phyloP scores from a whole-genome alignment of 139 green algal species.

The Coelastrella sp. region DNA sequence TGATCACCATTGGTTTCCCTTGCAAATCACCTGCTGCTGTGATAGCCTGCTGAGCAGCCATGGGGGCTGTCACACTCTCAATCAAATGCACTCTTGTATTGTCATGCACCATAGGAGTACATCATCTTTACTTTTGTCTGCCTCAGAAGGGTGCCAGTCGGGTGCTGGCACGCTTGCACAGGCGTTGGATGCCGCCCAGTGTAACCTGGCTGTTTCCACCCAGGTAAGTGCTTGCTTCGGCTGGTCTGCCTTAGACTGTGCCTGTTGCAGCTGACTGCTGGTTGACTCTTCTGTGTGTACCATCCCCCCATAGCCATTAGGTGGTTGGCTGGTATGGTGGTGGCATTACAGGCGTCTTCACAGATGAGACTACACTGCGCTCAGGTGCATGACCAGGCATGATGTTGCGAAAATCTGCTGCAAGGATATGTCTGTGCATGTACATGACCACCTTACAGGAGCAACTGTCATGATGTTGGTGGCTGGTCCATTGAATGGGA shows the following conservation, averaged over 20 bases:
- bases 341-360: background rate
- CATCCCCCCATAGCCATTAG: no score
- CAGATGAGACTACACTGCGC: background rate
- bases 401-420: background rate
- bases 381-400: background rate
- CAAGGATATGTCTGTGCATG: background rate
- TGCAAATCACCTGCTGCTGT: background rate
- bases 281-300: no score
- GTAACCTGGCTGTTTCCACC: constrained; percentile 57
- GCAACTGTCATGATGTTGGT: constrained; percentile 40
- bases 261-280: no score
- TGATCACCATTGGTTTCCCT: background rate
- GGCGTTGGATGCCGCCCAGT: constrained; percentile 48
- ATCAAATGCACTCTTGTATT: background rate
- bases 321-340: no score
- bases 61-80: background rate
- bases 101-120: constrained; percentile 13
- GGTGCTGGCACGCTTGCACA: constrained; percentile 44
- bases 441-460: background rate
- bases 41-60: background rate
- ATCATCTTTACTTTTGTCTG: constrained; percentile 51
- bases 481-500: constrained; percentile 56
- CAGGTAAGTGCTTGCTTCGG: constrained; percentile 1
- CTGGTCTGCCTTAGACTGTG: no score
- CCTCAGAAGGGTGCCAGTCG: constrained; percentile 11